Conservation (phyloP, 768 basidiomycete genomes). For the Leccinum variicolor region DNA sequence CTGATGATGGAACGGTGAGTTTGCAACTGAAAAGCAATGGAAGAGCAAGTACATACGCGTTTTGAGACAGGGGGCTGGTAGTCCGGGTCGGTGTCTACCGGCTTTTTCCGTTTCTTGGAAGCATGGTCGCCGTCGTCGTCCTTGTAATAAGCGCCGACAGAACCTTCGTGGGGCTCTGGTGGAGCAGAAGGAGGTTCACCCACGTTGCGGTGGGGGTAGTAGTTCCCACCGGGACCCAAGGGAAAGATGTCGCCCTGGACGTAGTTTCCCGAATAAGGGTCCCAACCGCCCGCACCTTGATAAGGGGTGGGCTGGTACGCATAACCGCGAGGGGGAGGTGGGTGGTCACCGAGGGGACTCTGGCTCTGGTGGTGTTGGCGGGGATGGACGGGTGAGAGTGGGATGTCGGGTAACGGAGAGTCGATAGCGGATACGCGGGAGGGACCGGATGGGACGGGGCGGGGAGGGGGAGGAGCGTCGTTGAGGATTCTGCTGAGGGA, state of each 20-base stretch:
- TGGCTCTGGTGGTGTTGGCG: slow-evolving; percentile 27
- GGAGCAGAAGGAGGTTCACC: slow-evolving; percentile 10
- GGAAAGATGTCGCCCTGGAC: slow-evolving; percentile 38
- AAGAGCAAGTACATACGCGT: slow-evolving; percentile 48
- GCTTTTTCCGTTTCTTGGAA: slow-evolving; percentile 50
- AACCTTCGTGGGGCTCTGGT: slow-evolving; percentile 18
- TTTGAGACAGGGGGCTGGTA: slow-evolving; percentile 45
- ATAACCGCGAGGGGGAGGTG: slow-evolving; percentile 31
- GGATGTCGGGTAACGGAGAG: neutral
- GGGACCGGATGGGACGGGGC: slow-evolving; percentile 27
- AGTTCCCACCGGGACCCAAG: slow-evolving; percentile 35
- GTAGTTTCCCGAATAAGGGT: slow-evolving; percentile 35
- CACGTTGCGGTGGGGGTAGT: slow-evolving; percentile 31
- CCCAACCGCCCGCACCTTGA: slow-evolving; percentile 40
- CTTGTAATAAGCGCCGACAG: slow-evolving; percentile 28
- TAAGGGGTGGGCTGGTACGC: slow-evolving; percentile 37
- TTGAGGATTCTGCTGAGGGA: slow-evolving; percentile 80
- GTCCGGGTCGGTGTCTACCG: slow-evolving; percentile 48
- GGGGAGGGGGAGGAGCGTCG: slow-evolving; percentile 53
- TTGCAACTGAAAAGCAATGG: neutral
- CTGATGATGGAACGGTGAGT: slow-evolving; percentile 16
- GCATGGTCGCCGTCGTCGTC: slow-evolving; percentile 30
- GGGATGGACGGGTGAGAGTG: slow-evolving; percentile 19
- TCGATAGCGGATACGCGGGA: slow-evolving; percentile 22
- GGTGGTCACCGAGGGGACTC: slow-evolving; percentile 29